phyloP scores from a whole-genome alignment of 2,329 filamentous ascomycete species.

The Rutstroemia sp. region DNA sequence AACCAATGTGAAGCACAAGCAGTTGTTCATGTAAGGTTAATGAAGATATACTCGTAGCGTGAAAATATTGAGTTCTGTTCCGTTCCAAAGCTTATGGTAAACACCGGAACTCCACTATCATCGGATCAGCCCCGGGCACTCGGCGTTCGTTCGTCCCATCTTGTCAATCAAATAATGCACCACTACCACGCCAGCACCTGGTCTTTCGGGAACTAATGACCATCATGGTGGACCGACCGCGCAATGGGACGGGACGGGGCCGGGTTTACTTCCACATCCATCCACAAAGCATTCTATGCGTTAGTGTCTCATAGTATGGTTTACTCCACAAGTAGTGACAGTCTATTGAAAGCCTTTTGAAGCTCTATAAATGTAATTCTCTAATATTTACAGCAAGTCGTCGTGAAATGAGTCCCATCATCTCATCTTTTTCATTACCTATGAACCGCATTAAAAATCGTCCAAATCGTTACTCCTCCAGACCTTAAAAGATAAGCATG shows the following conservation, averaged over 20 bases:
- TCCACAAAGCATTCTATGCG: too few species aligned
- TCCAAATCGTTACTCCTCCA: slow-evolving; percentile 7
- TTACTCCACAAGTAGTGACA: neutral
- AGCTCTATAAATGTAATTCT: neutral
- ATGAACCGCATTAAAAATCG: slow-evolving; percentile 2
- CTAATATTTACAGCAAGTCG: slow-evolving; percentile 4
- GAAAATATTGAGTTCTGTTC: too few species aligned
- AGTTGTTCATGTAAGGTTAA: too few species aligned
- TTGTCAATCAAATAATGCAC: neutral
- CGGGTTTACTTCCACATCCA: too few species aligned
- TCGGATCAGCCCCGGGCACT: neutral
- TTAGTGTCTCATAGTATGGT: too few species aligned
- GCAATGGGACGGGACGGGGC: too few species aligned
- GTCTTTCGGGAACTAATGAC: too few species aligned
- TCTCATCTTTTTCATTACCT: slow-evolving; percentile 1
- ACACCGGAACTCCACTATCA: neutral
- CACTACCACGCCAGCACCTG: neutral
- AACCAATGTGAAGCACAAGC: too few species aligned
- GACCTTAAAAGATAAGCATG: neutral
- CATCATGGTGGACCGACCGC: too few species aligned
- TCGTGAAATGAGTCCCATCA: neutral
- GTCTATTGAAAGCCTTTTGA: neutral
- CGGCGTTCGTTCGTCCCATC: neutral
- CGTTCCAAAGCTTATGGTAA: too few species aligned
- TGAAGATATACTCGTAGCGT: too few species aligned